Percentiles rank a stretch among this genome's conserved stretches.
Evolutionary conservation across 495 filamentous ascomycete species (phyloP).

Genomic region (Penicillium argentinense): DNA sequence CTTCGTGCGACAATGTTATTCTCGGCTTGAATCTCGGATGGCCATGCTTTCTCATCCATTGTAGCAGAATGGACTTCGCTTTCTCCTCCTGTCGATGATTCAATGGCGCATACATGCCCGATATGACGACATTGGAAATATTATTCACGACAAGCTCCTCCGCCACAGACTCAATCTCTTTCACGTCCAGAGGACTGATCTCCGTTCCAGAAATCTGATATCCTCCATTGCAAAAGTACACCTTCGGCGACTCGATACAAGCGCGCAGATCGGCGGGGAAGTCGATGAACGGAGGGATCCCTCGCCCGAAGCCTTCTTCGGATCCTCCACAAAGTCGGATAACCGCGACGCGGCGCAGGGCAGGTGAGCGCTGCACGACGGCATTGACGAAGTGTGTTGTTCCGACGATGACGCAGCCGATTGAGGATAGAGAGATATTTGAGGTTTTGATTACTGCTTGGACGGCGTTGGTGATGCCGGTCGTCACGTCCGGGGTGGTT

Average conservation of each 20-base stretch:
- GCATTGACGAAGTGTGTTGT: constrained; percentile 67
- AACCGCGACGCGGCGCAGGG: constrained; percentile 51
- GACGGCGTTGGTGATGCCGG: constrained; percentile 54
- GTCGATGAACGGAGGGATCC: constrained; percentile 52
- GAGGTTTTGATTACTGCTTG: constrained; percentile 42
- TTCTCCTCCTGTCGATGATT: constrained; percentile 29
- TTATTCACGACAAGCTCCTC: constrained; percentile 7
- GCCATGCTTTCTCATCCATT: neutral
- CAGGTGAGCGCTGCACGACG: constrained; percentile 51
- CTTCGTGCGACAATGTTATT: constrained; percentile 35
- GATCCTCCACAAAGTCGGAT: constrained; percentile 48
- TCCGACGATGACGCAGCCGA: constrained; percentile 59
- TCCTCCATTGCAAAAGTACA: constrained; percentile 22
- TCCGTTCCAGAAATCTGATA: constrained; percentile 23
- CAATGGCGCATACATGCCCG: constrained; percentile 59
- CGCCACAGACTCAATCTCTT: constrained; percentile 11
- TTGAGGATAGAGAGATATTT: constrained; percentile 33
- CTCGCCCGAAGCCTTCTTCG: constrained; percentile 47
- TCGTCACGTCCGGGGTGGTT: constrained; percentile 57
- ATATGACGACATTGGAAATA: constrained; percentile 51
- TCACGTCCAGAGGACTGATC: constrained; percentile 19
- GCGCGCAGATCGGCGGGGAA: constrained; percentile 34
- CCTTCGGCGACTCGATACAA: constrained; percentile 22
- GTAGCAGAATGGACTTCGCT: constrained; percentile 10
- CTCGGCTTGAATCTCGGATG: constrained; percentile 7